These are phyloP conservation scores for Gelatoporia subvermispora DNA, from an alignment of 768 basidiomycete genomes.

Conservation along the genomic window DNA sequence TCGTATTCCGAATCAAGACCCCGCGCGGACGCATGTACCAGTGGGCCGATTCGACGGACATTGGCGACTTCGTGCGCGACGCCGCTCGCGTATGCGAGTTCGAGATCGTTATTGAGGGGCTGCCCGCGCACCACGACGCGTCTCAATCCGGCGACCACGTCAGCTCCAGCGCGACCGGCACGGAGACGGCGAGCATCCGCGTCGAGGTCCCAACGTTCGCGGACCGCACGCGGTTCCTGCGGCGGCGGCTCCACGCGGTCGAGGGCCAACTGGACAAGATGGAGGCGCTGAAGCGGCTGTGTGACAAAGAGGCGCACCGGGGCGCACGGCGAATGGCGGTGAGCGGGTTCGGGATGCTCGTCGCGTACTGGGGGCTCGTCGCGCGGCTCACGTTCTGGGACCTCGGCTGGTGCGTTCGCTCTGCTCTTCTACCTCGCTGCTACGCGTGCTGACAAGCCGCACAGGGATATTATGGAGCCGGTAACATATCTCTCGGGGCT, in stretches of 20 bases:
- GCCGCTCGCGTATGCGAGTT: constrained; percentile 52
- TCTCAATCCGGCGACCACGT: background rate
- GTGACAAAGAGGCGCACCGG: constrained; percentile 51
- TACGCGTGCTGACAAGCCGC: background rate
- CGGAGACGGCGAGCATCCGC: constrained; percentile 28
- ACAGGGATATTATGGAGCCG: constrained; percentile 65
- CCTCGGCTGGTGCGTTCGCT: constrained; percentile 39
- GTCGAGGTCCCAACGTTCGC: constrained; percentile 61
- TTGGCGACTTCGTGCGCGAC: constrained; percentile 63
- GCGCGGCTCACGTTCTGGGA: constrained; percentile 65
- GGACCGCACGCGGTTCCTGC: constrained; percentile 55
- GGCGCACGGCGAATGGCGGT: constrained; percentile 55
- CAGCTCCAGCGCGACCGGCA: background rate
- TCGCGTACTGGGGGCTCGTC: constrained; percentile 61
- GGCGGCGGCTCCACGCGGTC: constrained; percentile 40
- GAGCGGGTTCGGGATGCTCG: constrained; percentile 53
- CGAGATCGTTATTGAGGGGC: constrained; percentile 35
- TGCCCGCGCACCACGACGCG: too few species aligned
- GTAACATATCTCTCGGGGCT: constrained; percentile 63
- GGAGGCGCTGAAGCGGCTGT: constrained; percentile 50
- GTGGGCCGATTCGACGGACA: constrained; percentile 61
- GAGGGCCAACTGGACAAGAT: constrained; percentile 41
- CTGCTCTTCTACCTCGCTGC: background rate
- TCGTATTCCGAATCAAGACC: constrained; percentile 43
- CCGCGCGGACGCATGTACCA: constrained; percentile 30